Base-by-base conservation (phyloP, 805 yeast genomes). In the Schwanniomyces vanrijiae region DNA sequence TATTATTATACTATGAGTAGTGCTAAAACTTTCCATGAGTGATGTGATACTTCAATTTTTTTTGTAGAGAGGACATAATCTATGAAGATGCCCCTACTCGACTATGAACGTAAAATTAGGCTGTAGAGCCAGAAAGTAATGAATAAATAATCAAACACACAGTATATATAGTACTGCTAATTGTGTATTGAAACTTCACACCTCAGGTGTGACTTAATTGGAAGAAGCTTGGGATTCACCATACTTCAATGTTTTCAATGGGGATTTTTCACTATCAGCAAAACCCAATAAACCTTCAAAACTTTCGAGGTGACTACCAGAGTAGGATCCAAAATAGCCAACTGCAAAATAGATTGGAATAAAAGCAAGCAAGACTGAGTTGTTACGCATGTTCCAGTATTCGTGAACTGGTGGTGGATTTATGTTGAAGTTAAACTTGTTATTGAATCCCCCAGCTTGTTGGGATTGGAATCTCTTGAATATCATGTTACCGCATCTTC, bases 371-470 rank as follows among this genome's bases (percentile, higher is more conserved):
- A 70, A 57, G 28, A 70, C 63, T 22, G 64, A 56, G 40, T 67
- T 60, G 56, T 72, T 71, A 48, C 69, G 63, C 52, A 58, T 56
- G 54, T 65, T 69, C 78, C 78, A 73, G 62, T 73, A 73, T 51
- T 65, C 68, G 53, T 73, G 78, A 43, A 69, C 72, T 43, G 71
- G 77, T 35, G 78, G 78, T 29, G 77, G 77, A 47, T 61, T 61
- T 49, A 62, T 65, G 59, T 73, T 65, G 61, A 73, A 73, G 58
- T 68, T 65, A 60, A 62, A 55, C 48, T 71, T 73, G 64, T 73
- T 73, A 58, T 58, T 68, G 65, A 73, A 73, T 24, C 58, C 58
- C 9, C 63, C 42, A 42, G 54, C 48, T 5, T 55, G 49, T 37
- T 37, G 55, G 46, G 58, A 60, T 55, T 68, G 68, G 48, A 63